Evolutionary conservation across 1,284 basidiomycete species (phyloP).

Genomic region (Ceratobasidium sp.): DNA sequence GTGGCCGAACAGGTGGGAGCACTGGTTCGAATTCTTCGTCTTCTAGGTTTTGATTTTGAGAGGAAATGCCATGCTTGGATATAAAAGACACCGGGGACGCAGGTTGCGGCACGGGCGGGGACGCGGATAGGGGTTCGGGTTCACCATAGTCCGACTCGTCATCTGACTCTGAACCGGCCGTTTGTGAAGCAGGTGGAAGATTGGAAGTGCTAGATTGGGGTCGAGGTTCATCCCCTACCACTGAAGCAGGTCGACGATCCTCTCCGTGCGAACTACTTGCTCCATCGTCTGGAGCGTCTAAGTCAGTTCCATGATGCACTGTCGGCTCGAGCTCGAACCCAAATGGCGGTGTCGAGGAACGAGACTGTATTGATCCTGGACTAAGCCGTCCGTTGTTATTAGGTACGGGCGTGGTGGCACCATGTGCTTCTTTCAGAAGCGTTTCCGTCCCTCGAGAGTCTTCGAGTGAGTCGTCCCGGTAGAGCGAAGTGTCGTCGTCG

Average conservation of each 20-base stretch:
- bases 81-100: neutral
- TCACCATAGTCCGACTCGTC: conserved; percentile 35
- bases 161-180: neutral
- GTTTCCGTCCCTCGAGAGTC: neutral
- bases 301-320: neutral
- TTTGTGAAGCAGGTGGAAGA: neutral
- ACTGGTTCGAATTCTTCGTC: conserved; percentile 13
- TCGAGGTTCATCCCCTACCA: neutral
- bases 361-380: neutral
- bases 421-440: neutral
- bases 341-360: conserved; percentile 32
- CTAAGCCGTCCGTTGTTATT: conserved; percentile 11
- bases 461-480: conserved; percentile 10
- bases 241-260: neutral
- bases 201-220: neutral
- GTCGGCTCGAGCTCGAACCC: conserved; percentile 36
- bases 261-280: neutral
- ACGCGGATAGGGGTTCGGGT: neutral
- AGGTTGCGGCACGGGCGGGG: neutral
- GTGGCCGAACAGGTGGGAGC: conserved; percentile 35
- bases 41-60: neutral
- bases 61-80: neutral
- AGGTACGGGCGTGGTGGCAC: conserved; percentile 2
- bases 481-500: conserved; percentile 2
- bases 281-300: neutral